A percentile compares a stretch with the other conserved stretches of the same genome.
Evolutionary conservation across 345 rosid genomes (phyloP).

Genomic region (Populus simonii): DNA sequence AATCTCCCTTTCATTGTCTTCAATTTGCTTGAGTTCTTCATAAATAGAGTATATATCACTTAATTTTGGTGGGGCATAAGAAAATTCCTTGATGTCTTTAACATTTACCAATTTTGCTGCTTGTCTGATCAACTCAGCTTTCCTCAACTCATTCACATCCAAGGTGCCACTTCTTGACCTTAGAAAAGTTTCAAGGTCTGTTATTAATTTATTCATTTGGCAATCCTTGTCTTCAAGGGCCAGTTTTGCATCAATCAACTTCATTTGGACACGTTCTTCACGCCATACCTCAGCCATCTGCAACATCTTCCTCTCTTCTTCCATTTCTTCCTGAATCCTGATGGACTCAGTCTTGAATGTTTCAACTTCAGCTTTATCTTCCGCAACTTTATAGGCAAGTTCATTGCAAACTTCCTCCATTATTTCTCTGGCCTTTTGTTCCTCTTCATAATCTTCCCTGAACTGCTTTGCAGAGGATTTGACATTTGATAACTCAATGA

Average conservation of each 20-base stretch:
- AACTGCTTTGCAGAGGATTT: constrained; percentile 16
- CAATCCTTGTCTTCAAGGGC: constrained; percentile 12
- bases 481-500: constrained; percentile 6
- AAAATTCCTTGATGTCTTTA: constrained; percentile 7
- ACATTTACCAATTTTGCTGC: constrained; percentile 8
- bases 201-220: constrained; percentile 15
- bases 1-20: background rate
- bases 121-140: background rate
- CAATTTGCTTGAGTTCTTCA: constrained; percentile 2
- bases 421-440: constrained; percentile 16
- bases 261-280: constrained; percentile 48
- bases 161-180: background rate
- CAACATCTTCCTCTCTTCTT: constrained; percentile 45
- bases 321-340: constrained; percentile 27
- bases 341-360: constrained; percentile 21
- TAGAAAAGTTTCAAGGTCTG: constrained; percentile 10
- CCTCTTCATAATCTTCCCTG: constrained; percentile 18
- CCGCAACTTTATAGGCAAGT: constrained; percentile 21
- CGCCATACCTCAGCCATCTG: constrained; percentile 48
- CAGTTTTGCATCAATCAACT: constrained; percentile 18
- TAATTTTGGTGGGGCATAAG: background rate
- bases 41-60: constrained; percentile 11
- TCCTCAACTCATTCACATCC: constrained; percentile 1
- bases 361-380: constrained; percentile 36
- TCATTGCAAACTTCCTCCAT: constrained; percentile 29